These are phyloP conservation scores for Meyerozyma carpophila DNA, from an alignment of 1,139 yeast species.

Conservation along the genomic window DNA sequence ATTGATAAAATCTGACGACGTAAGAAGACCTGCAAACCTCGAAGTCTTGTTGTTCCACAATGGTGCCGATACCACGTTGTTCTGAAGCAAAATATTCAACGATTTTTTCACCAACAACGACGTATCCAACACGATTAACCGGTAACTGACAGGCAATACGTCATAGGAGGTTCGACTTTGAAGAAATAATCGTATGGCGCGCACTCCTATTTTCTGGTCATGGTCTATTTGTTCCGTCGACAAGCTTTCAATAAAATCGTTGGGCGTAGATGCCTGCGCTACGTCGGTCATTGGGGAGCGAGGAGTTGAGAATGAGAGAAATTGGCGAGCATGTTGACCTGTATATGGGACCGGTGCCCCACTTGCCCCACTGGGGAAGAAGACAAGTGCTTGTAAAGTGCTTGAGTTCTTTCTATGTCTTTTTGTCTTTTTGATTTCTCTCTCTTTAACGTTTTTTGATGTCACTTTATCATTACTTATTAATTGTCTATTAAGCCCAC, in stretches of 20 bases:
- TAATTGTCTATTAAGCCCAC: constrained; percentile 14
- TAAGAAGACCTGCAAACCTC: constrained; percentile 88
- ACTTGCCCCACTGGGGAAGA: neutral
- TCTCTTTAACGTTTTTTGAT: neutral
- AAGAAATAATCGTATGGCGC: constrained; percentile 76
- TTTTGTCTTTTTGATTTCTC: too few relatives aligned
- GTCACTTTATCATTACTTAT: neutral
- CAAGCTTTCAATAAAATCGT: constrained; percentile 40
- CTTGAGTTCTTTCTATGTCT: too few relatives aligned
- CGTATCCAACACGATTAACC: constrained; percentile 91
- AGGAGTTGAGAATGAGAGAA: neutral
- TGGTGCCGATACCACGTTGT: constrained; percentile 94
- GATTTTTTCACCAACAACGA: constrained; percentile 87
- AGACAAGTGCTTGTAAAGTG: too few relatives aligned
- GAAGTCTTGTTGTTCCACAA: constrained; percentile 90
- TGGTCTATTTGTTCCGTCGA: constrained; percentile 41
- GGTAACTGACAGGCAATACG: constrained; percentile 91
- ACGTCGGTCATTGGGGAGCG: constrained; percentile 14
- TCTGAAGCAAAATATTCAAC: constrained; percentile 82
- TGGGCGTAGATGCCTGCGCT: constrained; percentile 30
- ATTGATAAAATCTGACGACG: constrained; percentile 89
- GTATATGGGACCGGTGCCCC: neutral
- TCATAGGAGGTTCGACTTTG: constrained; percentile 94
- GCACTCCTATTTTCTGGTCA: constrained; percentile 64
- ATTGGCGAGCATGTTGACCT: neutral